Conservation (phyloP, 768 basidiomycete species). For the Russula olivacea region DNA sequence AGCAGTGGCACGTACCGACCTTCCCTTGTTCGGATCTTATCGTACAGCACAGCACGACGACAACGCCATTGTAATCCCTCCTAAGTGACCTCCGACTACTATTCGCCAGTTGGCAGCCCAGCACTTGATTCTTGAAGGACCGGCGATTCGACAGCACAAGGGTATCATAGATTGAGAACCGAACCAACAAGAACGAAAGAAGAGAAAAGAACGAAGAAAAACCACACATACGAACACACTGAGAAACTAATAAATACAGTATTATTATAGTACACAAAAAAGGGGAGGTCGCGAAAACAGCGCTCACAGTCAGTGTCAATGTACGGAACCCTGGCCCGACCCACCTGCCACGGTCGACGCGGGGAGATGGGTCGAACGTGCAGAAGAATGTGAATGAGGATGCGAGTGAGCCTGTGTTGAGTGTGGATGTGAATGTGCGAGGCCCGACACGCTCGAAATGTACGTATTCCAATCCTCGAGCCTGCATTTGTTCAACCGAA, state of each 20-base stretch:
- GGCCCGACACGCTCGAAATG: constrained; percentile 20
- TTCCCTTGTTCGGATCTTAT: neutral
- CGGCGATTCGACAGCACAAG: neutral
- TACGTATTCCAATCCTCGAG: constrained; percentile 25
- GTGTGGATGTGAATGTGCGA: constrained; percentile 14
- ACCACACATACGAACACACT: neutral
- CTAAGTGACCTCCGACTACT: neutral
- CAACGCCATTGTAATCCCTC: neutral
- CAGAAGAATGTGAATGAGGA: neutral
- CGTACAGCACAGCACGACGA: neutral
- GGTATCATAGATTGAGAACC: neutral
- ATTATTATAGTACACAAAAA: neutral
- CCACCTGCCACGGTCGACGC: neutral
- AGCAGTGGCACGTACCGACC: neutral
- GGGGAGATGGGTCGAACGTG: constrained; percentile 1
- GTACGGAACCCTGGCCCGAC: constrained; percentile 10
- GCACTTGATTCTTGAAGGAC: neutral
- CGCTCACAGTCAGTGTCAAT: neutral
- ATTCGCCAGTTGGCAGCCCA: neutral
- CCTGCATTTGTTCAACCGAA: constrained; percentile 1
- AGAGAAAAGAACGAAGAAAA: neutral
- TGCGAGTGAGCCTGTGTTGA: neutral
- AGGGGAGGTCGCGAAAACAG: neutral
- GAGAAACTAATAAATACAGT: neutral
- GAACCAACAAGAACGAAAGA: neutral